A percentile compares a stretch with the other conserved stretches of the same genome.
Conservation (phyloP, 1,284 basidiomycete species). For the Vanrija sp. region DNA sequence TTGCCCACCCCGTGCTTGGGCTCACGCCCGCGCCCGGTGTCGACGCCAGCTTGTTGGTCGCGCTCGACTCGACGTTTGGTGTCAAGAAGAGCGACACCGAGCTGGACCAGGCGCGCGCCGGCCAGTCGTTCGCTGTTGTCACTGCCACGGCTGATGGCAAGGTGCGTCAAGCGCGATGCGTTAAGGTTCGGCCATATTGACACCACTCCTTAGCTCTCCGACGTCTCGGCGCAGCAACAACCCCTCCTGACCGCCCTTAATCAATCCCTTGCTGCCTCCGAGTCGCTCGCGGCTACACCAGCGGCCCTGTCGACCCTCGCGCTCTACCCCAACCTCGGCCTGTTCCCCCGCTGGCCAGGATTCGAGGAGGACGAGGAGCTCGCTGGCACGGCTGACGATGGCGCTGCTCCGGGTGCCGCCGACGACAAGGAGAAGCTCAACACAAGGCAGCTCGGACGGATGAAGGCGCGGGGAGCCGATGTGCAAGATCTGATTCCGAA, state of each 20-base stretch:
- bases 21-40: conserved; percentile 29
- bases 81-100: conserved; percentile 22
- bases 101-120: not conserved
- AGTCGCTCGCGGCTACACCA: not conserved
- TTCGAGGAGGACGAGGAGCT: conserved; percentile 46
- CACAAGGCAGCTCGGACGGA: conserved; percentile 35
- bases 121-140: conserved; percentile 3
- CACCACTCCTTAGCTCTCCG: conserved; percentile 1
- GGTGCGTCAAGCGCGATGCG: conserved; percentile 12
- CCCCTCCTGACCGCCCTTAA: not conserved
- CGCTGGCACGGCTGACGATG: conserved; percentile 7
- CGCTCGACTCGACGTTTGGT: conserved; percentile 42
- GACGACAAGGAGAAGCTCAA: conserved; percentile 1
- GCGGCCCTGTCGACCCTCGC: conserved; percentile 23
- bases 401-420: not conserved
- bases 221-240: not conserved
- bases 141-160: conserved; percentile 19
- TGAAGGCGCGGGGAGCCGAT: conserved; percentile 43
- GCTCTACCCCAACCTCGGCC: conserved; percentile 38
- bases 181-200: too few species aligned
- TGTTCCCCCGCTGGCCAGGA: conserved; percentile 46
- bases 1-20: conserved; percentile 42
- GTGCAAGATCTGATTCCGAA: conserved; percentile 26
- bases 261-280: not conserved
- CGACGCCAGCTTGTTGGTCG: conserved; percentile 28